Base-by-base conservation (phyloP, 2,329 filamentous ascomycete genomes). In the Cladophialophora carrionii region DNA sequence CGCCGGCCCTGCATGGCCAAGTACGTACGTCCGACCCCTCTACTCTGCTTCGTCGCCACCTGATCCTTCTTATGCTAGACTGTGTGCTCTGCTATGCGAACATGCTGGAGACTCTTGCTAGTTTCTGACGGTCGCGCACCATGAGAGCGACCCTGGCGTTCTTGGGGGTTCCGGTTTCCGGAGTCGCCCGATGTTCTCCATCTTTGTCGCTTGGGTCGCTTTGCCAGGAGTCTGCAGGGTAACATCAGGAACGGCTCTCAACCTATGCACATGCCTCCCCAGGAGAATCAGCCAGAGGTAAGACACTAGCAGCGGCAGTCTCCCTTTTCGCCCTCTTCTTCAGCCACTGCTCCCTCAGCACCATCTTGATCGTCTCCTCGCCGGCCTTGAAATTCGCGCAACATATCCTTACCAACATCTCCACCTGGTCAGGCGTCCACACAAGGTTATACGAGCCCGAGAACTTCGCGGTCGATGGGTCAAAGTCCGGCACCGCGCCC, bases 361-460 rank as follows among this genome's bases (percentile, higher is more conserved):
- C 62, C 1, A 26, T 37, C 58, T 62, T 67, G 46, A 67, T 56
- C 14, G 57, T 51, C 32, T 57, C 31, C 57, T 67, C 65, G n/a
- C 60, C 57, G 4, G 52, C 62, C 24, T 43, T 24, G 49, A 57
- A 64, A 55, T 67, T 67, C 24, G 62, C 65, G 17, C 37, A n/a
- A 46, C 60, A 67, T 3, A 67, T 57, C 29, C 58, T 59, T 31
- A 67, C 48, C 6, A 67, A 53, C 65, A 64, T 64, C 26, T 67
- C 57, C 22, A 67, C 65, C 54, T 67, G 65, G 24, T 62, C 62
- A 10, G 43, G 46, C 7, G 62, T 64, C 65, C 65, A 67, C 43
- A 67, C 65, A 22, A 67, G 62, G 29, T 64, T 67, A 49, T 64
- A 67, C 52, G 57, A 62, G 26, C 65, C 65, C 8, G 65, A 67